Percentiles rank a stretch among this genome's conserved stretches.
phyloP scores from a whole-genome alignment of 1,284 basidiomycete genomes.

The Fomitopsis schrenkii region DNA sequence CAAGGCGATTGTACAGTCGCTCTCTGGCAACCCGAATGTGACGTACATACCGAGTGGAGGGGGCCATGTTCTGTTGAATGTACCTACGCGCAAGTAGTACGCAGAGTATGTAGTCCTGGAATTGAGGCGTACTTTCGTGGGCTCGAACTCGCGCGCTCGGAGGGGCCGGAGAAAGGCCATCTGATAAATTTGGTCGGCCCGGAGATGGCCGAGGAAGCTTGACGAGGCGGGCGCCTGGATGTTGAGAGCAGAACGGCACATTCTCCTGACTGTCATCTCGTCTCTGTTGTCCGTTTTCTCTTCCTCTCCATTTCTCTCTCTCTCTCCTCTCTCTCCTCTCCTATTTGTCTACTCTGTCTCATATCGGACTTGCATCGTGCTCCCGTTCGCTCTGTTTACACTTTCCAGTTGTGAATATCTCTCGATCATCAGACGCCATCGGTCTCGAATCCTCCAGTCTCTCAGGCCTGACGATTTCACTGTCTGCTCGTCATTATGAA shows the following conservation, averaged over 20 bases:
- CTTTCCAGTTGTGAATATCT: constrained; percentile 27
- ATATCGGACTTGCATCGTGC: constrained; percentile 36
- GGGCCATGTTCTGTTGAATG: constrained; percentile 80
- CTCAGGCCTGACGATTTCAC: constrained; percentile 29
- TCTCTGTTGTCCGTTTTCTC: constrained; percentile 36
- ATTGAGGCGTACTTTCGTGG: background rate
- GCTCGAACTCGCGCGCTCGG: background rate
- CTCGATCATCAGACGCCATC: constrained; percentile 18
- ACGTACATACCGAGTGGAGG: constrained; percentile 82
- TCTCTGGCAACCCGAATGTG: constrained; percentile 79
- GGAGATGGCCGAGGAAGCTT: constrained; percentile 27
- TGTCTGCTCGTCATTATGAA: constrained; percentile 68
- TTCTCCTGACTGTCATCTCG: constrained; percentile 32
- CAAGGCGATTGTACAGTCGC: constrained; percentile 90
- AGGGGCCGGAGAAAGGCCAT: background rate
- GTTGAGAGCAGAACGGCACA: constrained; percentile 20
- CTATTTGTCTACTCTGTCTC: constrained; percentile 36
- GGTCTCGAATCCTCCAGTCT: constrained; percentile 19
- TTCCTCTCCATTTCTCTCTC: constrained; percentile 30
- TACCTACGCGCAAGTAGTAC: constrained; percentile 55
- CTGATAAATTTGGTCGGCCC: constrained; percentile 15
- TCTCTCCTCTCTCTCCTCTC: constrained; percentile 32
- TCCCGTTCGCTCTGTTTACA: constrained; percentile 37
- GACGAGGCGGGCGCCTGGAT: constrained; percentile 9
- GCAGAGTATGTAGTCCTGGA: background rate